Percentiles rank a stretch among this genome's conserved stretches.
phyloP scores from a whole-genome alignment of 2,329 filamentous ascomycete genomes.

The Talaromyces sp. region DNA sequence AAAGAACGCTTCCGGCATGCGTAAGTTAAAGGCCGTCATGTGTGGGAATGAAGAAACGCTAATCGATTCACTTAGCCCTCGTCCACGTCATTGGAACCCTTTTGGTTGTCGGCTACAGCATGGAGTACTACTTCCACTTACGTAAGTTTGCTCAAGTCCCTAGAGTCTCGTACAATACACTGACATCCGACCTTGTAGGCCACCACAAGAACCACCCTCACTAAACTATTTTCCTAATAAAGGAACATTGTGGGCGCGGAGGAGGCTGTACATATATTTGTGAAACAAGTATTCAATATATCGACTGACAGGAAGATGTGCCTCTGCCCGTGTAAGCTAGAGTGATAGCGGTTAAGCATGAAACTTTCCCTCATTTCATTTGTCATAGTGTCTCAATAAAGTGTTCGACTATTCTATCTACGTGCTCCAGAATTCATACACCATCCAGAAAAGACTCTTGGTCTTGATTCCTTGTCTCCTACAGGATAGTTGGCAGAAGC shows the following conservation, averaged over 20 bases:
- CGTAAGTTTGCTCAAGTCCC: constrained; percentile 61
- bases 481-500: neutral
- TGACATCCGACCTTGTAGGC: constrained; percentile 54
- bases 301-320: constrained; percentile 30
- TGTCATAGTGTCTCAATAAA: constrained; percentile 14
- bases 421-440: neutral
- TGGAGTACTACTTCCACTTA: constrained; percentile 99
- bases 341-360: constrained; percentile 6
- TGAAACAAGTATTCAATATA: constrained; percentile 33
- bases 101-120: constrained; percentile 81
- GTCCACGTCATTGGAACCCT: constrained; percentile 80
- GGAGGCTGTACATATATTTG: constrained; percentile 44
- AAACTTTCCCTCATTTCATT: constrained; percentile 19
- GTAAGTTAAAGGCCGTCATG: constrained; percentile 58
- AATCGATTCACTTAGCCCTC: constrained; percentile 62
- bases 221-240: constrained; percentile 54
- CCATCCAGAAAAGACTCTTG: neutral
- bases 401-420: constrained; percentile 5
- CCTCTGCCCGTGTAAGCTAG: constrained; percentile 16
- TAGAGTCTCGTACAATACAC: neutral
- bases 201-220: constrained; percentile 99
- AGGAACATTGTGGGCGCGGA: constrained; percentile 26
- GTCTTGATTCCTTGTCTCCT: neutral
- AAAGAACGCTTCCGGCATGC: constrained; percentile 83
- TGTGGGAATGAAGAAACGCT: neutral